Conservation (phyloP, 1,284 basidiomycete genomes). For the Vanrija sp. region DNA sequence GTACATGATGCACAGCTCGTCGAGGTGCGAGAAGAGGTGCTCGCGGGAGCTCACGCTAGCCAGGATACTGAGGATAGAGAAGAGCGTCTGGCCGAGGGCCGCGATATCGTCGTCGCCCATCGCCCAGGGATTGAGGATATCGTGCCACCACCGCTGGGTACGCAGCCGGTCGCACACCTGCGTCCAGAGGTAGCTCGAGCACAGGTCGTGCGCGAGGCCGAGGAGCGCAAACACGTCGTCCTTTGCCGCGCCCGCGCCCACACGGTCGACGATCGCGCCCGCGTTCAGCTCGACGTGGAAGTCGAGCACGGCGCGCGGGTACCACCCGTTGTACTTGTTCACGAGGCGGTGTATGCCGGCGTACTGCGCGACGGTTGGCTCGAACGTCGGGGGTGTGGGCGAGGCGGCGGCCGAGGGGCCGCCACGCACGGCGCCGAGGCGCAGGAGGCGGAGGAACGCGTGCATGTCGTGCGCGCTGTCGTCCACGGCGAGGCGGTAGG, state of each 20-base stretch:
- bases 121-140: constrained; percentile 13
- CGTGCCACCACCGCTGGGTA: constrained; percentile 8
- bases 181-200: constrained; percentile 9
- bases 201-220: constrained; percentile 12
- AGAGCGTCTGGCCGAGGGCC: constrained; percentile 7
- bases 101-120: constrained; percentile 6
- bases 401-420: neutral
- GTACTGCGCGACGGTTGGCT: constrained; percentile 11
- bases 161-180: constrained; percentile 13
- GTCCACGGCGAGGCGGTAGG: constrained; percentile 3
- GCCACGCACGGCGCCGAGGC: neutral
- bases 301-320: constrained; percentile 15
- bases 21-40: constrained; percentile 8
- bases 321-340: constrained; percentile 17
- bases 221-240: constrained; percentile 11
- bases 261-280: constrained; percentile 3
- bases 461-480: constrained; percentile 13
- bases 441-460: constrained; percentile 14
- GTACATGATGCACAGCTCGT: constrained; percentile 15
- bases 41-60: constrained; percentile 6
- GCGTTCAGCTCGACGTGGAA: constrained; percentile 20
- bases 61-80: constrained; percentile 10
- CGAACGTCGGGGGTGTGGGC: constrained; percentile 4
- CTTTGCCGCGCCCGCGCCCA: constrained; percentile 4
- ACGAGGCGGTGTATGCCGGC: constrained; percentile 14